Evolutionary conservation across 2,329 filamentous ascomycete genomes (phyloP), one percentile per base, ranked within the genome.

Genomic region (Pseudopyrenochaeta lycopersici): DNA sequence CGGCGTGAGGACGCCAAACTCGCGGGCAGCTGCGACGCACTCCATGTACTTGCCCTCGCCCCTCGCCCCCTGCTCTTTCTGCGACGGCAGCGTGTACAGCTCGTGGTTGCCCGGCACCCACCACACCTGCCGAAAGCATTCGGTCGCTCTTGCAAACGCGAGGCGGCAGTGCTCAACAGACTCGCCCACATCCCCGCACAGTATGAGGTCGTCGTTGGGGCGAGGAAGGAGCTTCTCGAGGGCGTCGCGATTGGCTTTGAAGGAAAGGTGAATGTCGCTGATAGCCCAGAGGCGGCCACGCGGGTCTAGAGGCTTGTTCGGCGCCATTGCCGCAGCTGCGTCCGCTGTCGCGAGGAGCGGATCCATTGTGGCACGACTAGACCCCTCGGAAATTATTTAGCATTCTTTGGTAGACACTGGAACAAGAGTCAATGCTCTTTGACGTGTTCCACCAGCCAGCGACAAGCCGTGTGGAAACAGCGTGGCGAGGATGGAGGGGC

Each of bases 91-190:
- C 1, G 81, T 83, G 67, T 85, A 86, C 9, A 86, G 77, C 72
- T 85, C 83, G 60, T 86, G 83, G 64, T 85, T 85, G 4, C 84
- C 84, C 0, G 83, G 83, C 7, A 80, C 80, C 84, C 84, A 86
- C 62, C 79, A 85, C 21, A 85, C 82, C 30, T 75, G 67, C 32
- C 74, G 67, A 68, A 80, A 81, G 49, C 76, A 73, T 27, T 70
- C 64, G 27, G 73, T 80, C 3, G 77, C 77, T 46, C 73, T 73
- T 12, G 61, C 62, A 36, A 77, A 77, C n/a, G 72, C 74, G 2
- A 67, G 52, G 29, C 62, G 68, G 41, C 73, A 69, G 39, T 77
- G 73, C 30, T 75, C 70, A 11, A 56, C 49, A 1, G 61, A 62
- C 57, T 77, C 74, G 23, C 74, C 74, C 1, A 76, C 71, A 53